Percentiles rank a stretch among this genome's conserved stretches.
These are phyloP conservation scores for Phaffomyces opuntiae DNA, from an alignment of 805 yeast species.

Conservation along the genomic window DNA sequence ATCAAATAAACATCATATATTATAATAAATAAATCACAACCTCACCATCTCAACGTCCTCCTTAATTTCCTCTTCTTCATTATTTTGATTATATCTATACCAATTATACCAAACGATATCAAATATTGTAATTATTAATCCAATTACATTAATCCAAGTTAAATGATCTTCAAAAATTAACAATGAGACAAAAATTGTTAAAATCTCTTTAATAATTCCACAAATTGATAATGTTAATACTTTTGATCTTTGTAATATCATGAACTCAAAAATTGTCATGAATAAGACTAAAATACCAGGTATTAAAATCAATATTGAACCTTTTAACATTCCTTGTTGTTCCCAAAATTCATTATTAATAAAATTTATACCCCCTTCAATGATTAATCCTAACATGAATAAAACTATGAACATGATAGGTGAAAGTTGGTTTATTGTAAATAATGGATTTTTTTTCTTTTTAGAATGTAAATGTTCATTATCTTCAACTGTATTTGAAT, in stretches of 20 bases:
- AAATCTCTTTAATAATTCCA: constrained; percentile 86
- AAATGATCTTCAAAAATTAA: constrained; percentile 70
- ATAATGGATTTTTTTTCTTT: constrained; percentile 57
- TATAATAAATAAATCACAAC: too few relatives aligned
- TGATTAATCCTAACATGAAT: constrained; percentile 49
- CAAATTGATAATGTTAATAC: constrained; percentile 84
- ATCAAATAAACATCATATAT: too few relatives aligned
- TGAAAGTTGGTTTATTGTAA: constrained; percentile 75
- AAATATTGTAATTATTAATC: constrained; percentile 63
- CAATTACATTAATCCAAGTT: constrained; percentile 60
- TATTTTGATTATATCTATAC: constrained; percentile 37
- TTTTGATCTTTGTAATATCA: constrained; percentile 72
- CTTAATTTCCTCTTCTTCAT: not conserved
- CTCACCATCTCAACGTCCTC: not conserved
- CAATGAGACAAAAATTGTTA: constrained; percentile 67
- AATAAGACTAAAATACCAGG: constrained; percentile 88
- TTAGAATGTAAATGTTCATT: too few relatives aligned
- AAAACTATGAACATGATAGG: constrained; percentile 74
- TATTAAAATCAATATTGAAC: constrained; percentile 52
- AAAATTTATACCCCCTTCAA: constrained; percentile 64
- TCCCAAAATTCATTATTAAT: constrained; percentile 54
- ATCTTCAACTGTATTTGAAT: not conserved
- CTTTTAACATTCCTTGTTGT: constrained; percentile 46
- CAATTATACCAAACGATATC: constrained; percentile 84
- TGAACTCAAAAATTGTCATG: constrained; percentile 85